Conservation (phyloP, 345 rosid genomes). For the Leavenworthia alabamica region DNA sequence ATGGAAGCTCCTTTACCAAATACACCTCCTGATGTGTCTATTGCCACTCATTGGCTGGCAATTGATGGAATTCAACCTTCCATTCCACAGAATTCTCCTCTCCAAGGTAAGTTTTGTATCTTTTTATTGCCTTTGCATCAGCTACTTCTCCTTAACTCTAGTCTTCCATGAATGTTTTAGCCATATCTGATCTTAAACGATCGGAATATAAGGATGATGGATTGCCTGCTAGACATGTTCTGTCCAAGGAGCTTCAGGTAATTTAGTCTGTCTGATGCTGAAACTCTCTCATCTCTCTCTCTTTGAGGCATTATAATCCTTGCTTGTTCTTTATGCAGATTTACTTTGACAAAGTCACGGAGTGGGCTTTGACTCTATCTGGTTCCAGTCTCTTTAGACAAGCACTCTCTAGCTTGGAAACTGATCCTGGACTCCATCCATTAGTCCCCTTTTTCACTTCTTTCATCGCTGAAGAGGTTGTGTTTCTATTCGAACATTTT, state of each 20-base stretch:
- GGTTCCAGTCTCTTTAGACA: conserved; percentile 50
- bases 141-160: neutral
- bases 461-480: conserved; percentile 75
- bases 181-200: conserved; percentile 47
- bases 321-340: conserved; percentile 36
- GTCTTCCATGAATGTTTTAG: conserved; percentile 22
- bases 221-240: conserved; percentile 51
- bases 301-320: neutral
- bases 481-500: neutral
- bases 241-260: conserved; percentile 80
- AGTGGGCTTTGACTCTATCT: conserved; percentile 43
- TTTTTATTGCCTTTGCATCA: neutral
- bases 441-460: conserved; percentile 59
- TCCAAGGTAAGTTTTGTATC: conserved; percentile 41
- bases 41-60: conserved; percentile 72
- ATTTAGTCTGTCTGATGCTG: neutral
- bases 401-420: conserved; percentile 63
- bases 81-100: conserved; percentile 58
- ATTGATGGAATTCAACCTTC: conserved; percentile 90
- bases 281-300: neutral
- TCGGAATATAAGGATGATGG: conserved; percentile 68
- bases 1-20: conserved; percentile 57
- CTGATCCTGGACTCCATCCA: conserved; percentile 73
- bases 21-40: conserved; percentile 49
- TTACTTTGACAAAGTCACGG: conserved; percentile 59